These are phyloP conservation scores for Ustulina deusta DNA, from an alignment of 2,329 filamentous ascomycete species.

Conservation along the genomic window DNA sequence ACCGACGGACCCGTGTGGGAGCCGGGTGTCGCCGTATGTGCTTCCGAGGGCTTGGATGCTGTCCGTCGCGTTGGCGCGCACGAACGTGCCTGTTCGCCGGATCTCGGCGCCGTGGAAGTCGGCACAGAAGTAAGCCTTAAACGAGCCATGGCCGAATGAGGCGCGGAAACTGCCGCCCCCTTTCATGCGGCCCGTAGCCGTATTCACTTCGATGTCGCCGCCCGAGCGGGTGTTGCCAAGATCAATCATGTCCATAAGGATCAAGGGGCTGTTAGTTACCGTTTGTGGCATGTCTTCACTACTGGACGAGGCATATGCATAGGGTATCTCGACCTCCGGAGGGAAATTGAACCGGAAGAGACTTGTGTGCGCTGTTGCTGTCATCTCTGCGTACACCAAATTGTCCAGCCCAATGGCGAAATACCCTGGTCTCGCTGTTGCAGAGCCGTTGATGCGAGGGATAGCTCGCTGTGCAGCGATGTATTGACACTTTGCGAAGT, in stretches of 20 bases:
- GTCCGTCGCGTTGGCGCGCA: conserved; percentile 59
- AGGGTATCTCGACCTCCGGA: conserved; percentile 46
- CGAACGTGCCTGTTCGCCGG: conserved; percentile 68
- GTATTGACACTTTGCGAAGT: conserved; percentile 64
- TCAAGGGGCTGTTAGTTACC: conserved; percentile 62
- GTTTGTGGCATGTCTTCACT: conserved; percentile 16
- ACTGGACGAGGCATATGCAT: conserved; percentile 36
- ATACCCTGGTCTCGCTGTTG: conserved; percentile 68
- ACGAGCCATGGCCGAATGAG: conserved; percentile 70
- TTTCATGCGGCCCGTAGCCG: conserved; percentile 65
- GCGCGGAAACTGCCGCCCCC: conserved; percentile 70
- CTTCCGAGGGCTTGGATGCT: conserved; percentile 43
- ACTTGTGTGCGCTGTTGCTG: conserved; percentile 67
- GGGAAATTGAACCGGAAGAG: conserved; percentile 71
- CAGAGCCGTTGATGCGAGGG: conserved; percentile 62
- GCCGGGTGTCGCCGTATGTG: conserved; percentile 49
- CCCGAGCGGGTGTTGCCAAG: conserved; percentile 63
- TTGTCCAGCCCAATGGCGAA: conserved; percentile 69
- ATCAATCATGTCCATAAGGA: conserved; percentile 72
- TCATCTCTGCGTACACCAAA: conserved; percentile 71
- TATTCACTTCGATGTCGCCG: conserved; percentile 64
- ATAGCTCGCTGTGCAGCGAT: conserved; percentile 60
- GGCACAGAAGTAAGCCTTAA: conserved; percentile 70
- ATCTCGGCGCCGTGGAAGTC: conserved; percentile 68
- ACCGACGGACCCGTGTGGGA: conserved; percentile 59